Base-by-base conservation (phyloP, 2,329 filamentous ascomycete species). In the Pseudogymnoascus sp. region DNA sequence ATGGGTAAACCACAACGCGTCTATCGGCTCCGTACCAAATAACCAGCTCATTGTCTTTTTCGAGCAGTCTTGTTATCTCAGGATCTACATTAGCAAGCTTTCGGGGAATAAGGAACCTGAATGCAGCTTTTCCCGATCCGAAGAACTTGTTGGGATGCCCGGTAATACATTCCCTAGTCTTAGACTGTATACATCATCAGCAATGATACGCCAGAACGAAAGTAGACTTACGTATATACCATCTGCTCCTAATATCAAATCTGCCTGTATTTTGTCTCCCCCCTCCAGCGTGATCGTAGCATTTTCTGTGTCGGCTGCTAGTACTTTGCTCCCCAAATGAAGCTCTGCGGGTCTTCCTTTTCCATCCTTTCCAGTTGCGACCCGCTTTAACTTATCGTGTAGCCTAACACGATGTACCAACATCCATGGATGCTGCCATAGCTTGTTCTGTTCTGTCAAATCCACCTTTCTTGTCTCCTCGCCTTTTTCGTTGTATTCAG, bases 171-270 rank as follows among this genome's bases (percentile, higher is more conserved):
- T 59, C 63, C 35, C 67, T 53, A 5, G 59, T 62, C 4, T 60
- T 59, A 2, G 67, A 68, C n/a, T 44, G 42, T n/a, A 15, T 7
- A 4, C 40, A 44, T 44, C 40, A 21, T 21, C 17, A 44, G 40
- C 40, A 44, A 13, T 17, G 21, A 21, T 0, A 73, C 75, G 59
- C 78, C 74, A 3, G 10, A 75, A 60, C 78, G 74, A 3, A 13
- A 4, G 10, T 19, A 44, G 17, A 63, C 72, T 72, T 42, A 77
- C 78, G 67, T 79, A 76, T 2, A 84, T 80, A 0, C 83, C 83
- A 65, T 85, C 83, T 0, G 82, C 83, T 2, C 81, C 83, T 3
- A 85, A 66, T 1, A 85, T 67, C 0, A 85, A 64, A 65, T 86
- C 82, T 4, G 78, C 80, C 1, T 74, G 66, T 7, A 80, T 68